Evolutionary conservation across 176 grass and related monocot genomes (phyloP).

Genomic region (Zea luxurians): DNA sequence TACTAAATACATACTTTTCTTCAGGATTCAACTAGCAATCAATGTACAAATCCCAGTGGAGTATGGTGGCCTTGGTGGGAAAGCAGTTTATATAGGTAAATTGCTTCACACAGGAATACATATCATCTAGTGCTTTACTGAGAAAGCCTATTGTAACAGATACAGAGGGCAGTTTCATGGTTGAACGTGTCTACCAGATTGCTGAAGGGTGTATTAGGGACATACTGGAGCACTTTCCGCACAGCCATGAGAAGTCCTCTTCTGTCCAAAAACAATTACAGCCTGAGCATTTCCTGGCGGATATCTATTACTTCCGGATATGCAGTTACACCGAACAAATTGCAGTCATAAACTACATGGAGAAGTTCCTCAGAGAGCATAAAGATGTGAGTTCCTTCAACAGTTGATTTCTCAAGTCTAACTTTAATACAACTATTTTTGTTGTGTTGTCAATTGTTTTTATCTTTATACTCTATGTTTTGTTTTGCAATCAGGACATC

Average conservation of each 20-base stretch:
- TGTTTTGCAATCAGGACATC: background rate
- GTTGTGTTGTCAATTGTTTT: constrained; percentile 15
- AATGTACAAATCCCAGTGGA: constrained; percentile 93
- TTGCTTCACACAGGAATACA: constrained; percentile 9
- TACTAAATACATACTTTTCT: constrained; percentile 39
- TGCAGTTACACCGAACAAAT: constrained; percentile 99
- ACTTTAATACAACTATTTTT: constrained; percentile 19
- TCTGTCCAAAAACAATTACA: constrained; percentile 53
- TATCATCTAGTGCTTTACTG: background rate
- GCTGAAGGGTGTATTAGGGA: constrained; percentile 86
- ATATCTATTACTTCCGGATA: constrained; percentile 91
- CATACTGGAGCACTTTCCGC: constrained; percentile 53
- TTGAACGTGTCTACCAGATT: constrained; percentile 85
- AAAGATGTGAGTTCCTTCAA: constrained; percentile 66
- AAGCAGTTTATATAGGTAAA: constrained; percentile 93
- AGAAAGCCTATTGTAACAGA: constrained; percentile 46
- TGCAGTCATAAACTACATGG: constrained; percentile 87
- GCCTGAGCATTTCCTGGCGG: constrained; percentile 67
- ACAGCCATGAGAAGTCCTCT: constrained; percentile 49
- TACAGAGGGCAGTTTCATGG: constrained; percentile 99
- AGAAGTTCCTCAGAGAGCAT: constrained; percentile 77
- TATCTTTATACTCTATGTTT: background rate
- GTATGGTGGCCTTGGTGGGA: constrained; percentile 84
- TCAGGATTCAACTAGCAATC: constrained; percentile 86
- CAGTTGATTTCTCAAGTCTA: constrained; percentile 31